Evolutionary conservation across 2,329 filamentous ascomycete species (phyloP), one percentile per base, ranked within the genome.

Genomic region (Exophiala sp.): DNA sequence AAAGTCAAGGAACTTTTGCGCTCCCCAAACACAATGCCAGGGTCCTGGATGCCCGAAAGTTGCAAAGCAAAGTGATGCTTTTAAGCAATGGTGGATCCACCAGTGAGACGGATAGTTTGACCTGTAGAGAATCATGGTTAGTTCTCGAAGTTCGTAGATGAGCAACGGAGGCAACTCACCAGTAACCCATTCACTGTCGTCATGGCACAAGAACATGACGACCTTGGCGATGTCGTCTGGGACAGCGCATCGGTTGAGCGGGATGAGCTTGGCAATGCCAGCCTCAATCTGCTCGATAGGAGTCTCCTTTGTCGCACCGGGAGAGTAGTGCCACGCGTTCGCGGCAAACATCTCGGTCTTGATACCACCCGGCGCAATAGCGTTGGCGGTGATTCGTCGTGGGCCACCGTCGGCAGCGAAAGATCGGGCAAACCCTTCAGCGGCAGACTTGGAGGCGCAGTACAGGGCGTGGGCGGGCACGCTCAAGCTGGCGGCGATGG

Each of bases 291-390:
- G 75, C 47, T 78, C 75, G 72, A 75, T 47, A 68, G 70, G 77
- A 40, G 61, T 64, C 11, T 63, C 60, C 29, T 77, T 73, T 63
- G 73, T 72, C 50, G 78, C 80, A 55, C 79, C 79, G 10, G 82
- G 81, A 16, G 81, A 80, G 68, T 85, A 85, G 66, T 83, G 80
- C 82, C 82, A 85, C 20, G 83, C 78, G 69, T 86, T 86, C 70
- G 82, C 78, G 57, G 84, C 78, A 74, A 86, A 90, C 87, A 90
- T 90, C 69, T 90, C 87, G 40, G 78, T 84, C 78, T 88, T 86
- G 74, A 88, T 84, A 41, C 85, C 85, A 52, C 85, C 85, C 1
- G 86, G 86, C 1, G 86, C 86, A 43, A 88, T 84, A 60, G 84
- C 85, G 64, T 89, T 89, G 71, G 86, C 85, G 0, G 85, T 88